These are phyloP conservation scores for Talaromyces sp. DNA, from an alignment of 2,329 filamentous ascomycete genomes.

Conservation along the genomic window DNA sequence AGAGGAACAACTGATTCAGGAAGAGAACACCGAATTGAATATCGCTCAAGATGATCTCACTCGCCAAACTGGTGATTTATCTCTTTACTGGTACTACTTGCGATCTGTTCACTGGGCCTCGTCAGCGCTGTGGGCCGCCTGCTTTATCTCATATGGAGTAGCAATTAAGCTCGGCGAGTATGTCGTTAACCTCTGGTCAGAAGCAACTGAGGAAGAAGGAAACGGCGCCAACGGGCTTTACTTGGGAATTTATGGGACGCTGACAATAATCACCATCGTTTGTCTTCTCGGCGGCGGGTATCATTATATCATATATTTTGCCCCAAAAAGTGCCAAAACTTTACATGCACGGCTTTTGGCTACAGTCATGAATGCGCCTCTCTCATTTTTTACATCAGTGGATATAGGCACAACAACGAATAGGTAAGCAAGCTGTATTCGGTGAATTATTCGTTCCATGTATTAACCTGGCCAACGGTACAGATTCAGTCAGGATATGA, in stretches of 20 bases:
- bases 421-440: constrained; percentile 30
- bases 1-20: neutral
- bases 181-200: constrained; percentile 13
- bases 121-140: constrained; percentile 5
- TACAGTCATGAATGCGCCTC: constrained; percentile 36
- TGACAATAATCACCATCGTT: neutral
- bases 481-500: constrained; percentile 42
- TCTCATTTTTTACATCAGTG: constrained; percentile 44
- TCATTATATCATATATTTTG: constrained; percentile 15
- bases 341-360: constrained; percentile 13
- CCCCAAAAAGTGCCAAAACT: constrained; percentile 10
- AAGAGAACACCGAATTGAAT: constrained; percentile 5
- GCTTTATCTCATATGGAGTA: constrained; percentile 3
- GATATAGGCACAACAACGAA: constrained; percentile 44
- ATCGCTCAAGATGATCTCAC: constrained; percentile 27
- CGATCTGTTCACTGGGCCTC: constrained; percentile 37
- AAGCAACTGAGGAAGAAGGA: neutral
- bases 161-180: constrained; percentile 7
- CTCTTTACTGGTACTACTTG: constrained; percentile 44
- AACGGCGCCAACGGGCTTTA: constrained; percentile 25
- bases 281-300: neutral
- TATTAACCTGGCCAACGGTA: neutral
- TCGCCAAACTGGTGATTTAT: constrained; percentile 39
- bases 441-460: neutral
- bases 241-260: constrained; percentile 40